A percentile compares a stretch with the other conserved stretches of the same genome.
Evolutionary conservation across 176 grass and related monocot genomes (phyloP).

Genomic region (Chrysopogon serrulatus): DNA sequence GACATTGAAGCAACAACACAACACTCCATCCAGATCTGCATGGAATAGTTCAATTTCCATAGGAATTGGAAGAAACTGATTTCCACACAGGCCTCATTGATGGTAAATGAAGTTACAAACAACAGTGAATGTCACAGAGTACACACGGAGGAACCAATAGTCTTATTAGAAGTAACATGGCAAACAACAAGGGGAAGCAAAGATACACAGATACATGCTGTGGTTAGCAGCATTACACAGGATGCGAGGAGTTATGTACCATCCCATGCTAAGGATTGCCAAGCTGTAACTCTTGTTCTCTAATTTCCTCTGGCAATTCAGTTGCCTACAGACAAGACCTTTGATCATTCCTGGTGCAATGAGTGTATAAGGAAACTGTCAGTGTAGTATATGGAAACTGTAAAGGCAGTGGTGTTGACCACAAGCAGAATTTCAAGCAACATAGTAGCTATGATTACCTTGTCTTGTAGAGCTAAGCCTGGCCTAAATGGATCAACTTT

Average conservation of each 20-base stretch:
- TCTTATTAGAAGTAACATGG: too few relatives aligned
- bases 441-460: neutral
- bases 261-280: neutral
- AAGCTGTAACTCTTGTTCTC: neutral
- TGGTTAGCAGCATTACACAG: neutral
- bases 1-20: neutral
- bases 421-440: neutral
- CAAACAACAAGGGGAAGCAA: too few relatives aligned
- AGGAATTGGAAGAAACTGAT: neutral
- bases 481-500: neutral
- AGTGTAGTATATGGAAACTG: too few relatives aligned
- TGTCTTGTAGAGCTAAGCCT: neutral
- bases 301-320: too few relatives aligned
- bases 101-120: neutral
- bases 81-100: neutral
- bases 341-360: neutral
- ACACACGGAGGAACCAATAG: neutral
- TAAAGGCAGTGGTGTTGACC: too few relatives aligned
- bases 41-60: neutral
- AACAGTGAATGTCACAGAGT: neutral
- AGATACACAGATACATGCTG: too few relatives aligned
- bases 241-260: neutral
- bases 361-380: too few relatives aligned
- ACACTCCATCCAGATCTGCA: neutral
- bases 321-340: too few relatives aligned